These are phyloP conservation scores for Perkinsus olseni DNA, from an alignment of 169 alveolate species.

Conservation along the genomic window DNA sequence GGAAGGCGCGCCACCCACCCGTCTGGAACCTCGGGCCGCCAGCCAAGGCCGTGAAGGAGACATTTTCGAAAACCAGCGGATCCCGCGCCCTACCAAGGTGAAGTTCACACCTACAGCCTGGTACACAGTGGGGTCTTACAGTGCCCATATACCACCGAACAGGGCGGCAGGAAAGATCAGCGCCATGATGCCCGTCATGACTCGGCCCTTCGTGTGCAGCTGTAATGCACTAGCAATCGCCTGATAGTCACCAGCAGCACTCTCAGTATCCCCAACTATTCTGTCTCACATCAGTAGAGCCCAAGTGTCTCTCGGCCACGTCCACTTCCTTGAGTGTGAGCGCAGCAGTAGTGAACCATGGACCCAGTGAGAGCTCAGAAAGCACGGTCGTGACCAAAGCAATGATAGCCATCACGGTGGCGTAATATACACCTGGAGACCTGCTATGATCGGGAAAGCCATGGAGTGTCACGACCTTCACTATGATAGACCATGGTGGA, in stretches of 20 bases:
- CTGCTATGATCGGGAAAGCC: background rate
- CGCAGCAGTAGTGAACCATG: background rate
- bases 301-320: background rate
- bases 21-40: background rate
- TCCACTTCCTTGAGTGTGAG: background rate
- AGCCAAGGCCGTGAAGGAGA: background rate
- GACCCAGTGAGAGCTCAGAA: background rate
- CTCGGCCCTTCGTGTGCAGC: background rate
- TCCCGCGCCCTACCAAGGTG: background rate
- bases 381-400: background rate
- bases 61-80: background rate
- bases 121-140: background rate
- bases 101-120: background rate
- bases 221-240: background rate
- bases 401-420: background rate
- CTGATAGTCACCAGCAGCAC: background rate
- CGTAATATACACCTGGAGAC: background rate
- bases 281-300: background rate
- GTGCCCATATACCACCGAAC: background rate
- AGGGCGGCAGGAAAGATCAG: background rate
- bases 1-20: background rate
- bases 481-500: background rate
- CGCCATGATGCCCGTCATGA: background rate
- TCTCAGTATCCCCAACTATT: background rate
- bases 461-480: background rate